Conservation (phyloP, 2,329 filamentous ascomycete genomes). For the Colletotrichum sp. region DNA sequence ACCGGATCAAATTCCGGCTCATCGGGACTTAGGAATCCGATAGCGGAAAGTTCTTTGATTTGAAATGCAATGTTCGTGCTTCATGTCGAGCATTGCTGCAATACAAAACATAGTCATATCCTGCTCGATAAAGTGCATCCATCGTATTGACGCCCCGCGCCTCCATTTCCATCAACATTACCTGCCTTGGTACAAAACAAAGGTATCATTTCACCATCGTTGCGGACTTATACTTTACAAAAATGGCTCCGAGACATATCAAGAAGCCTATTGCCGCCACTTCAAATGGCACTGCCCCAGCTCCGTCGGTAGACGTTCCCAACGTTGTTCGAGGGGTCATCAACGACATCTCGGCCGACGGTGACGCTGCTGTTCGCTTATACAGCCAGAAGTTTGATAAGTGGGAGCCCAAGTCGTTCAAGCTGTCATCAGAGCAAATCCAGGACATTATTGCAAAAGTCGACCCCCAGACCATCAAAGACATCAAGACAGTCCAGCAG, state of each 20-base stretch:
- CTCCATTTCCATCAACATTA: background rate
- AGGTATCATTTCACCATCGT: background rate
- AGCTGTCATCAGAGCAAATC: conserved; percentile 49
- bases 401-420: conserved; percentile 55
- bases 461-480: conserved; percentile 43
- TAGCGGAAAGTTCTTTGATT: background rate
- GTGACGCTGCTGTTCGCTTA: conserved; percentile 50
- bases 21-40: background rate
- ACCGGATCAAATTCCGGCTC: background rate
- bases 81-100: background rate
- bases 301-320: conserved; percentile 29
- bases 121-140: background rate
- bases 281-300: too few species aligned
- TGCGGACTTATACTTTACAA: fast-evolving
- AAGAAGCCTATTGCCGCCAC: background rate
- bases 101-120: background rate
- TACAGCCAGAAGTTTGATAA: conserved; percentile 60
- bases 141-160: fast-evolving
- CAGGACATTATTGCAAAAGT: conserved; percentile 47
- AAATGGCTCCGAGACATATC: background rate
- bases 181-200: background rate
- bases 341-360: conserved; percentile 47
- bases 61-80: background rate
- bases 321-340: conserved; percentile 53
- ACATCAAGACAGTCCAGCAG: conserved; percentile 29